Evolutionary conservation across 1,284 basidiomycete genomes (phyloP), one percentile per base, ranked within the genome.

Genomic region (Leucocoprinus gongylophorus): DNA sequence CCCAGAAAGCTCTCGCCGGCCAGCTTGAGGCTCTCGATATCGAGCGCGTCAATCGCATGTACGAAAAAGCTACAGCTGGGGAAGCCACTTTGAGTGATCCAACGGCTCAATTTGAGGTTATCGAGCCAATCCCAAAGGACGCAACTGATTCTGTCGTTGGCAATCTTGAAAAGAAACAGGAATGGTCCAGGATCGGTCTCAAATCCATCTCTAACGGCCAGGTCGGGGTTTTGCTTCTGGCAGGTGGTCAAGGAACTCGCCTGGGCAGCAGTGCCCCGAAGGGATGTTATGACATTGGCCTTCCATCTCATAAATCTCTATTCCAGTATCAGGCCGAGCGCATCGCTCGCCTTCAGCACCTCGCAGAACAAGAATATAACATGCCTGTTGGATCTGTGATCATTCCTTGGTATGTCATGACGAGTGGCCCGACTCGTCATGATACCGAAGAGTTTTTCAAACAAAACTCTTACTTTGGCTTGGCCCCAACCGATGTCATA

Each of bases 401-500:
- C 53, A 82, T 98, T 55, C 88, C 84, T 48, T 99, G 97, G 97
- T 99, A 97, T 74, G 84, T 99, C 64, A 99, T 99, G 97, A 99
- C 95, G 53, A 94, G 91, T 63, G 95, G 95, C 15, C 95, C 97
- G 23, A 99, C 97, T 26, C 81, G 94, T 56, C 73, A 72, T 53
- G 87, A 88, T 49, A 99, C 97, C 23, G 88, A 93, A 67, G 72
- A 74, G 39, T 99, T 89, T 76, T 98, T 99, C 71, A 73, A 71
- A 55, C 73, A 81, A 59, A 78, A 94, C 70, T 69, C 71, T 6
- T 91, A 79, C 74, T 99, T 99, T 67, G 95, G 95, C 3, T 78
- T 99, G 52, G 67, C 85, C 52, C 64, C 80, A 57, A 72, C 81
- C 57, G 88, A 97, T 63, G 87, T 99, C 55, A 74, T 97, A 56